phyloP scores from a whole-genome alignment of 2,329 filamentous ascomycete genomes.

The Aspergillus quadricinctus region DNA sequence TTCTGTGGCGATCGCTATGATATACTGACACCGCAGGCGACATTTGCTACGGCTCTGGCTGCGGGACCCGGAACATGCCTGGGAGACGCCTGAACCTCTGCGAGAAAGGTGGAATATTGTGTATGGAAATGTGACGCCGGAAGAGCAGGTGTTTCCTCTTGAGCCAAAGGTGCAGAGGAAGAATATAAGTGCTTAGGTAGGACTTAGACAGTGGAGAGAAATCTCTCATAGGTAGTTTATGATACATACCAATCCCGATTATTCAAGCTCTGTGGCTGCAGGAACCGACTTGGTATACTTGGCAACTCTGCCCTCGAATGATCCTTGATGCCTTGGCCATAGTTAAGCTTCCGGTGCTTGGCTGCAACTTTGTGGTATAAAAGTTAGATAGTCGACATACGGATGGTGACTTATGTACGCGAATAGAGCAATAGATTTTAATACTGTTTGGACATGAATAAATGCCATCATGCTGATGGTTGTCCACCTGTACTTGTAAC shows the following conservation, averaged over 20 bases:
- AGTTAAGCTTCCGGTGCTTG: too few relatives aligned
- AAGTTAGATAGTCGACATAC: too few relatives aligned
- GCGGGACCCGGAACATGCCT: slow-evolving; percentile 44
- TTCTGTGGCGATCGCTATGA: too few relatives aligned
- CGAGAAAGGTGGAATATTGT: slow-evolving; percentile 38
- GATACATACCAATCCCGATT: too few relatives aligned
- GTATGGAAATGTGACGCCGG: slow-evolving; percentile 36
- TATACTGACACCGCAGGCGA: slow-evolving; percentile 22
- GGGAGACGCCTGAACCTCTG: slow-evolving; percentile 40
- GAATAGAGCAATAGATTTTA: background rate
- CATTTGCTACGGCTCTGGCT: slow-evolving; percentile 48
- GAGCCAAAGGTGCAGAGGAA: slow-evolving; percentile 20
- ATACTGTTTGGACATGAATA: background rate
- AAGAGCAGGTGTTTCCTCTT: slow-evolving; percentile 42
- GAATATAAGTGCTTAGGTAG: background rate
- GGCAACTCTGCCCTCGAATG: background rate
- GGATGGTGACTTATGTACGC: too few relatives aligned
- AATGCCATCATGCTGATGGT: background rate
- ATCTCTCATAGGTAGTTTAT: too few relatives aligned
- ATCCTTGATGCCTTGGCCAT: background rate
- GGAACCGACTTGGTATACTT: background rate
- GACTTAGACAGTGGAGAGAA: too few relatives aligned
- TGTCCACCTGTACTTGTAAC: background rate
- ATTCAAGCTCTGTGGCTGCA: too few relatives aligned
- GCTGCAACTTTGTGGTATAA: too few relatives aligned